These are phyloP conservation scores for Thielaviopsis euricoi DNA, from an alignment of 2,329 filamentous ascomycete genomes.

Conservation along the genomic window DNA sequence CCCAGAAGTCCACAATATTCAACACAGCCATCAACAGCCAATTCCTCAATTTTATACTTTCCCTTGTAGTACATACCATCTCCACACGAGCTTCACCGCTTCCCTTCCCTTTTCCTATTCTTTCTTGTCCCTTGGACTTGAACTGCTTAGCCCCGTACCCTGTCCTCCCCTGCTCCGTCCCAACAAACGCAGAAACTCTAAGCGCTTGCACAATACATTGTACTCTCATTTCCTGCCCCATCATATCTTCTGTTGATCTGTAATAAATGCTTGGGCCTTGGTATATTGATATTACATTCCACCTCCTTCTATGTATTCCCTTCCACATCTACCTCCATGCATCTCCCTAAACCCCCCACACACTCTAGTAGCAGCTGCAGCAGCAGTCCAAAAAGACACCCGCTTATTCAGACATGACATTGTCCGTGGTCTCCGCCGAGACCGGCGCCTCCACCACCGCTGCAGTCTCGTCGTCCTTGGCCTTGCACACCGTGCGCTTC, in stretches of 20 bases:
- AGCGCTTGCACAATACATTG: not conserved
- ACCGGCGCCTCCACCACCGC: not conserved
- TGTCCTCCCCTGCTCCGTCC: not conserved
- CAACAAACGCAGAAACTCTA: not conserved
- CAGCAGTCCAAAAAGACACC: not conserved
- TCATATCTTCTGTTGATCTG: not conserved
- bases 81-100: not conserved
- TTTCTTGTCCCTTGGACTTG: not conserved
- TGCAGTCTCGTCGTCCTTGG: not conserved
- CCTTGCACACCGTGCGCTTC: constrained; percentile 34
- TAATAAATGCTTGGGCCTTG: no score
- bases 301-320: not conserved
- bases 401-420: constrained; percentile 1
- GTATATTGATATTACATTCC: no score
- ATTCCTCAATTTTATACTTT: no score
- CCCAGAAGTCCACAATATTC: no score
- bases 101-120: not conserved
- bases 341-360: no score
- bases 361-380: no score
- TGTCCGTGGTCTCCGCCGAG: constrained; percentile 1
- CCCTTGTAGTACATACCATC: no score
- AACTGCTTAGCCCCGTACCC: not conserved
- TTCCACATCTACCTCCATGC: not conserved
- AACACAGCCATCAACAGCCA: no score
- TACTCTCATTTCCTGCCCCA: not conserved